phyloP scores from a whole-genome alignment of 23 red algal genomes.

The Gracilaria domingensis region DNA sequence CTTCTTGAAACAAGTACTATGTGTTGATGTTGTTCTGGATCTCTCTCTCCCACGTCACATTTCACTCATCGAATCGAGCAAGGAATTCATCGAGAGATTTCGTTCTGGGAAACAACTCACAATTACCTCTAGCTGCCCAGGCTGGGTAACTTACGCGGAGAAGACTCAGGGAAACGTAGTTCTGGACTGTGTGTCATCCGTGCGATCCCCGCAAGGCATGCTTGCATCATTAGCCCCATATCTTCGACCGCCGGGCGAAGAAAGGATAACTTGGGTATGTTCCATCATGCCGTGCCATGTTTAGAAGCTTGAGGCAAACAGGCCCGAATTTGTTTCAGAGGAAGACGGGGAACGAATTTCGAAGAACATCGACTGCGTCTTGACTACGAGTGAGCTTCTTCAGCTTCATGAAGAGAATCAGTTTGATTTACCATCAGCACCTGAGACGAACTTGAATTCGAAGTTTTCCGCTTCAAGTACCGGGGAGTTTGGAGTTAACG shows the following conservation, averaged over 20 bases:
- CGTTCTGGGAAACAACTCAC: constrained; percentile 25
- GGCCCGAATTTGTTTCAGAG: constrained; percentile 50
- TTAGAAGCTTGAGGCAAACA: constrained; percentile 85
- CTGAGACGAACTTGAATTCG: constrained; percentile 9
- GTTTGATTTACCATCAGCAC: constrained; percentile 43
- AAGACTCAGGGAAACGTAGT: constrained; percentile 79
- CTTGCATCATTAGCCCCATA: constrained; percentile 24
- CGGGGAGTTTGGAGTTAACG: constrained; percentile 41
- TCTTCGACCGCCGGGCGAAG: constrained; percentile 19
- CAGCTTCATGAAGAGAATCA: constrained; percentile 46
- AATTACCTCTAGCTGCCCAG: constrained; percentile 82
- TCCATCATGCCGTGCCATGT: constrained; percentile 84
- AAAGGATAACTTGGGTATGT: constrained; percentile 40
- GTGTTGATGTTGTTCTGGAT: constrained; percentile 54
- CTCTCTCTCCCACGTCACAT: constrained; percentile 71
- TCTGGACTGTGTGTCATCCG: constrained; percentile 40
- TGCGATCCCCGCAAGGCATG: constrained; percentile 79
- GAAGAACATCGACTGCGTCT: constrained; percentile 66
- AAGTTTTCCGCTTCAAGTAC: constrained; percentile 15
- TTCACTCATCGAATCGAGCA: constrained; percentile 47
- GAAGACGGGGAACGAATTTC: background rate
- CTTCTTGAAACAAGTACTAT: constrained; percentile 36
- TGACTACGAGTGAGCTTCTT: constrained; percentile 79
- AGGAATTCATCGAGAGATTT: constrained; percentile 68
- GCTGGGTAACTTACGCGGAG: constrained; percentile 85